Conservation (phyloP, 163 green algal genomes). For the Trebouxia gelatinosa region DNA sequence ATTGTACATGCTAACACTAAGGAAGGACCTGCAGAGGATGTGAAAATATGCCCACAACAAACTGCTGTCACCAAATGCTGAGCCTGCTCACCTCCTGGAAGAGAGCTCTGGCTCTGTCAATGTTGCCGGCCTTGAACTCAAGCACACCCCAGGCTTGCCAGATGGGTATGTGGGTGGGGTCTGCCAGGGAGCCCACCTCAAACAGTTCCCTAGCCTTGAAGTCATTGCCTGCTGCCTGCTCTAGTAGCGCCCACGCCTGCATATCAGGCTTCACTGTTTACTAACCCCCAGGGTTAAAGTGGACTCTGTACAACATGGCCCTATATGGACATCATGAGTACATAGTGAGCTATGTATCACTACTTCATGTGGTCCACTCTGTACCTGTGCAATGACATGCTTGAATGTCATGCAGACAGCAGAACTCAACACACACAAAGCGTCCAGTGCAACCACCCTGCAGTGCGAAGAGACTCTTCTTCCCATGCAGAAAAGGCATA, state of each 20-base stretch:
- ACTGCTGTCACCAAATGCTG: no score
- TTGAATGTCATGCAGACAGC: neutral
- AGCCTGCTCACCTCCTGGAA: constrained; percentile 65
- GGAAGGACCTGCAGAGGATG: no score
- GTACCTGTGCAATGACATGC: neutral
- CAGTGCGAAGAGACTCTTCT: no score
- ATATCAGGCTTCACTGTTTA: neutral
- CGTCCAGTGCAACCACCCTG: no score
- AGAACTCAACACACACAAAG: no score
- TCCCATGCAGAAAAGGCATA: constrained; percentile 2
- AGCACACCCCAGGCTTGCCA: constrained; percentile 68
- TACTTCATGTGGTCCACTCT: no score
- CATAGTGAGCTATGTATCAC: neutral
- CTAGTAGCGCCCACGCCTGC: constrained; percentile 83
- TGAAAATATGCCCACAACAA: no score
- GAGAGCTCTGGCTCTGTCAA: constrained; percentile 70
- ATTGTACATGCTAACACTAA: no score
- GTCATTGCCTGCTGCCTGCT: constrained; percentile 63
- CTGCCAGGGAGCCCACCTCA: constrained; percentile 36
- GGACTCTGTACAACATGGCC: neutral
- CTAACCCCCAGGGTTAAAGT: neutral
- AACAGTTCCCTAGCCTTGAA: constrained; percentile 74
- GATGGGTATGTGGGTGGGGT: constrained; percentile 48
- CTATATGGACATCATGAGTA: neutral
- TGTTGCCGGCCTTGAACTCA: constrained; percentile 63